Evolutionary conservation across 1,284 basidiomycete genomes (phyloP).

Genomic region (Boletus smithii): DNA sequence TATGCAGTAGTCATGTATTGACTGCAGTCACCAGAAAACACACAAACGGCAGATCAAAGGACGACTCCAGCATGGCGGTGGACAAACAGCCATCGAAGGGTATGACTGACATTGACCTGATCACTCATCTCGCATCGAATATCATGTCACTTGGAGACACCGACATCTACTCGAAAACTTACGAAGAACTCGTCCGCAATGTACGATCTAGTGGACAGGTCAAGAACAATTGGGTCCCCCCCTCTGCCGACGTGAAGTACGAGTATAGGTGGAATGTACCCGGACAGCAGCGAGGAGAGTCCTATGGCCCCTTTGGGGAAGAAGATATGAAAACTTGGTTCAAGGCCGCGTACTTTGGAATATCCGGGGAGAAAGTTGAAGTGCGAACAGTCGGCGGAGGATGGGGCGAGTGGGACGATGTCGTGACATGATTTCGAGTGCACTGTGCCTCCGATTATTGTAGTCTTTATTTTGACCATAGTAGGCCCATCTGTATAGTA

Average conservation of each 20-base stretch:
- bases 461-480: background rate
- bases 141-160: conserved; percentile 80
- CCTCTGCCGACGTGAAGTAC: conserved; percentile 70
- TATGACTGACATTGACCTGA: conserved; percentile 63
- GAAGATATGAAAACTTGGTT: conserved; percentile 75
- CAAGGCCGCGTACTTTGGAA: conserved; percentile 73
- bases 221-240: conserved; percentile 66
- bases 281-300: conserved; percentile 46
- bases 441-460: background rate
- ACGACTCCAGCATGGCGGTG: conserved; percentile 42
- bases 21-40: conserved; percentile 24
- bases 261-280: conserved; percentile 76
- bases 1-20: background rate
- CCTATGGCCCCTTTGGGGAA: conserved; percentile 75
- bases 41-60: conserved; percentile 37
- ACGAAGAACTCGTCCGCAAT: conserved; percentile 75
- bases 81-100: conserved; percentile 41
- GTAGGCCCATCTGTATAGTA: conserved; percentile 21
- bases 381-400: conserved; percentile 59
- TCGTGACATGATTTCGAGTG: conserved; percentile 42
- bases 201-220: conserved; percentile 71
- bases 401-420: conserved; percentile 71
- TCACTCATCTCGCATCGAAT: conserved; percentile 79
- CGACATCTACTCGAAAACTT: conserved; percentile 80
- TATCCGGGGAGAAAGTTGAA: conserved; percentile 67